Evolutionary conservation across 441 rosid species (phyloP), one percentile per base, ranked within the genome.

Genomic region (Cnidoscolus chayamansa): DNA sequence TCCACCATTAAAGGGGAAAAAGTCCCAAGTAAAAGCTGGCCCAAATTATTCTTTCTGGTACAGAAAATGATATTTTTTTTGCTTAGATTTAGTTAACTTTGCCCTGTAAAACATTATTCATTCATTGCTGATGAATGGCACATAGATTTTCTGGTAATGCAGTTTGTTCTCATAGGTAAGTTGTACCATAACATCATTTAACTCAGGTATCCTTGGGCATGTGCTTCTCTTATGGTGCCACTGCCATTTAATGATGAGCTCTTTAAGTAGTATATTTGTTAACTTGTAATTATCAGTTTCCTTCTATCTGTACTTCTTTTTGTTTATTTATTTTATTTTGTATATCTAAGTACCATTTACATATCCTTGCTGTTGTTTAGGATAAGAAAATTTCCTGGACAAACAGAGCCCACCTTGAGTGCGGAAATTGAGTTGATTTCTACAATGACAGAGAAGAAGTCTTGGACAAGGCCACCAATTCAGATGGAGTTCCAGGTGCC

Each of bases 401-500:
- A 96, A 78, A 96, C 99, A 61, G 99, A 96, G 81, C 86, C 99
- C 47, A 93, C 95, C 72, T 82, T 96, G 88, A 96, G 99, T 74
- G 98, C 99, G 72, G 98, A 96, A 72, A 87, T 96, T 64, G 99
- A 95, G 86, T 80, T 95, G 85, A 96, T 96, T 79, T 91, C 98
- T 65, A 93, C 99, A 9, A 91, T 93, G 86, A 74, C 86, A 48
- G 99, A 96, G 70, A 96, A 96, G 88, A 93, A 91, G 83, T 89
- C 98, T 67, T 90, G 91, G 92, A 95, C 99, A 65, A 88, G 90
- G 75, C 99, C 99, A 64, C 99, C 98, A 17, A 95, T 95, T 74
- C 98, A 95, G 84, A 95, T 95, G 99, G 99, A 95, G 75, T 95
- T 95, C 78, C 99, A 95, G 96, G 98, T 92, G 72, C 71, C 17